Evolutionary conservation across 2,329 filamentous ascomycete species (phyloP), one percentile per base, ranked within the genome.

Genomic region (Colletotrichum euphorbiae): DNA sequence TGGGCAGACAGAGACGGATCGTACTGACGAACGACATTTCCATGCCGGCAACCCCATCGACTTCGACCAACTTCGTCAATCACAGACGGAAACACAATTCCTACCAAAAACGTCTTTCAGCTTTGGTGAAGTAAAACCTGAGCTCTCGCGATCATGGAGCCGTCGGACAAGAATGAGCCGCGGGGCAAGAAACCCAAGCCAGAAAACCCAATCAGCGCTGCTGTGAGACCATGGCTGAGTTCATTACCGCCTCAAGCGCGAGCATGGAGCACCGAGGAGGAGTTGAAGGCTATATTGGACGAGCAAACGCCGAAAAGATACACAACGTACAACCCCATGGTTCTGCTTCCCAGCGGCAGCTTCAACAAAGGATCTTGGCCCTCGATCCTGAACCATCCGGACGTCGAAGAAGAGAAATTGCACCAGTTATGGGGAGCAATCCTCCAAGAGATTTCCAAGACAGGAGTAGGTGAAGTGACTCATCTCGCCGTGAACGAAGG

Each of bases 401-500:
- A 71, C 1, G 68, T 75, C 36, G 69, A 71, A 4, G 67, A 70
- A 2, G 70, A 75, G 0, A 70, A 76, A 12, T 72, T 72, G 6
- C 64, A 75, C 2, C 52, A 71, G 1, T 78, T 90, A 4, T 90
- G 87, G 86, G 67, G 50, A 0, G 70, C 73, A 4, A 82, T 90
- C n/a, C 75, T 90, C 4, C 62, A 74, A 0, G 76, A 78, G 12
- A 79, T 90, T 6, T 82, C 82, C 0, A 77, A 70, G 33, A 76
- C 78, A n/a, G 80, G 77, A 7, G 80, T 80, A 17, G 75, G 77
- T 1, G 70, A 59, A 0, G 73, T 89, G 48, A 90, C 87, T 0
- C 86, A 89, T 62, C 79, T 90, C 1, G 88, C 88, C 8, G 78
- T 87, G 48, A 90, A 90, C 72, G 85, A 88, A 69, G 87, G 87